A percentile compares a stretch with the other conserved stretches of the same genome.
phyloP scores from a whole-genome alignment of 768 basidiomycete species.

The Suillus discolor region DNA sequence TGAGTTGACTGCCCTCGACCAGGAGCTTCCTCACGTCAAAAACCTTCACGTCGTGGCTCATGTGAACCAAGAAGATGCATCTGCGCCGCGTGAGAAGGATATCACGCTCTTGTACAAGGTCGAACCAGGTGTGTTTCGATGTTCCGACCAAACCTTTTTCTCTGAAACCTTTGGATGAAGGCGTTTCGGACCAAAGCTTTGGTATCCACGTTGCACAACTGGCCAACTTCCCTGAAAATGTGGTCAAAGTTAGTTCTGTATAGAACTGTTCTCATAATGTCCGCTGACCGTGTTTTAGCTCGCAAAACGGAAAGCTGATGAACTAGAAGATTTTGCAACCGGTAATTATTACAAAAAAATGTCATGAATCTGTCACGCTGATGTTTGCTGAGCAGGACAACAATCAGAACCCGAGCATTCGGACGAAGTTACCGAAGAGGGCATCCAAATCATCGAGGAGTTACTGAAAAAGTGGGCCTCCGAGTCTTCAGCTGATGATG shows the following conservation, averaged over 20 bases:
- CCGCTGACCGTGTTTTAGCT: conserved; percentile 47
- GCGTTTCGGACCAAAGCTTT: conserved; percentile 95
- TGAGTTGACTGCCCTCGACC: conserved; percentile 90
- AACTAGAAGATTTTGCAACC: conserved; percentile 82
- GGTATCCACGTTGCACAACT: conserved; percentile 97
- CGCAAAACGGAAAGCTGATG: conserved; percentile 90
- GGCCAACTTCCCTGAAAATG: conserved; percentile 96
- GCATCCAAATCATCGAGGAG: conserved; percentile 78
- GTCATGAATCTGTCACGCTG: conserved; percentile 5
- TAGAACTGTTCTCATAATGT: background rate
- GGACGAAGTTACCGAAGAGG: conserved; percentile 70
- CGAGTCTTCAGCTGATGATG: conserved; percentile 37
- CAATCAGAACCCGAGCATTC: conserved; percentile 48
- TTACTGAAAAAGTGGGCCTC: conserved; percentile 71
- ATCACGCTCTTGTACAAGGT: conserved; percentile 81
- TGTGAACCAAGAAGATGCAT: conserved; percentile 55
- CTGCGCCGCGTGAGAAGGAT: conserved; percentile 56
- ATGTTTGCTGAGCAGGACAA: conserved; percentile 18
- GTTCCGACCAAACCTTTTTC: background rate
- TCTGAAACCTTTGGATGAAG: conserved; percentile 38
- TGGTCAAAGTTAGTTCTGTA: conserved; percentile 66
- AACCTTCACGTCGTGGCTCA: conserved; percentile 97
- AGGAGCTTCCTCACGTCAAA: conserved; percentile 84
- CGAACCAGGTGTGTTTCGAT: conserved; percentile 62
- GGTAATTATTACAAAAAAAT: conserved; percentile 28